Percentiles rank a stretch among this genome's conserved stretches.
These are phyloP conservation scores for Rhizophora apiculata DNA, from an alignment of 345 rosid genomes.

Conservation along the genomic window DNA sequence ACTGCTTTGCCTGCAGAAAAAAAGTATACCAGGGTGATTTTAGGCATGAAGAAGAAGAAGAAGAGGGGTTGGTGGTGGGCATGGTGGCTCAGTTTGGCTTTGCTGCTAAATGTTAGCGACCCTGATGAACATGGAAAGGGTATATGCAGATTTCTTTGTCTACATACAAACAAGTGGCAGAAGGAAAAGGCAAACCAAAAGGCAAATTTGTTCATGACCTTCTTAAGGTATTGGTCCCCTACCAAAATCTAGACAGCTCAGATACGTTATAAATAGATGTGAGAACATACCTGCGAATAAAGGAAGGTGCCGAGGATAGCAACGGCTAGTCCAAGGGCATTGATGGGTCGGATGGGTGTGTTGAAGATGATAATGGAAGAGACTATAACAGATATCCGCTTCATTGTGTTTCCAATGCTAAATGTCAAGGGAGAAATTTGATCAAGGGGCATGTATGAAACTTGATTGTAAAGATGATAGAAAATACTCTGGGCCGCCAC, in stretches of 20 bases:
- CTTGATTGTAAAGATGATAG: slow-evolving; percentile 97
- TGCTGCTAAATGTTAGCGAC: not conserved
- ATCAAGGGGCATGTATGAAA: slow-evolving; percentile 97
- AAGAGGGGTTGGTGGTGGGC: not conserved
- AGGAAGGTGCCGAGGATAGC: slow-evolving; percentile 95
- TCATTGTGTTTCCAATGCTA: slow-evolving; percentile 96
- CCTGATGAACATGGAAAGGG: slow-evolving; percentile 16
- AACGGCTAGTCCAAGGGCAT: slow-evolving; percentile 94
- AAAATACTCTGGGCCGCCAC: slow-evolving; percentile 92
- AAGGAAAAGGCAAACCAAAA: not conserved
- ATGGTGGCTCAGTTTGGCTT: not conserved
- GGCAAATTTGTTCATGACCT: slow-evolving; percentile 7
- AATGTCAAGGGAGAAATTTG: slow-evolving; percentile 94
- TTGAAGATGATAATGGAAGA: slow-evolving; percentile 96
- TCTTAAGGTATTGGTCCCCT: slow-evolving; percentile 14
- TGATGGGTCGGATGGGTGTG: slow-evolving; percentile 91
- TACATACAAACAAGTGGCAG: slow-evolving; percentile 22
- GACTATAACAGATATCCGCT: slow-evolving; percentile 92
- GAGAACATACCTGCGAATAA: slow-evolving; percentile 79
- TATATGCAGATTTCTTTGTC: slow-evolving; percentile 16
- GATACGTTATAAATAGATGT: not conserved
- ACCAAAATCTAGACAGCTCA: not conserved
- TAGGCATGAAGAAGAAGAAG: not conserved
- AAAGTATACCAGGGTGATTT: not conserved
- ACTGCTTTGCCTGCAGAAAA: slow-evolving; percentile 28